A percentile compares a stretch with the other conserved stretches of the same genome.
phyloP scores from a whole-genome alignment of 1,139 yeast genomes.

The Yamadazyma mexicana region DNA sequence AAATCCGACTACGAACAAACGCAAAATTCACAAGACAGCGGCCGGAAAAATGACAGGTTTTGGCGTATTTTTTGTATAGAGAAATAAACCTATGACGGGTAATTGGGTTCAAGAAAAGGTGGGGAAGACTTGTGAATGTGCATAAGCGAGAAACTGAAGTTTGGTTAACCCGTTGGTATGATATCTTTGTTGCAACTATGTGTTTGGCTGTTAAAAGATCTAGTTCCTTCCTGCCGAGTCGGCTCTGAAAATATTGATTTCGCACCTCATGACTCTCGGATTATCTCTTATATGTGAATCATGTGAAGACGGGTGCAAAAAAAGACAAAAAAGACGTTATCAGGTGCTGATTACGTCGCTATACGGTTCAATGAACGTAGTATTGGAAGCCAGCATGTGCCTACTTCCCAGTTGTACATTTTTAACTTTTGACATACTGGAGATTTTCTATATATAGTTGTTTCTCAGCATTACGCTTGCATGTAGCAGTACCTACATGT shows the following conservation, averaged over 20 bases:
- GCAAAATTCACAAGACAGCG: neutral
- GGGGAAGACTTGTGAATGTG: too few relatives aligned
- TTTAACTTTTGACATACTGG: conserved; percentile 14
- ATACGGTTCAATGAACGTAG: too few relatives aligned
- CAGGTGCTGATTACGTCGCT: too few relatives aligned
- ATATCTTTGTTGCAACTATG: too few relatives aligned
- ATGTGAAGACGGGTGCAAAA: too few relatives aligned
- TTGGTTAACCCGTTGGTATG: too few relatives aligned
- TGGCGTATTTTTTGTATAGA: neutral
- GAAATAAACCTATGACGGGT: too few relatives aligned
- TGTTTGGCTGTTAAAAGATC: neutral
- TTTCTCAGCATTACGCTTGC: conserved; percentile 64
- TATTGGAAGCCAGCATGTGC: too few relatives aligned
- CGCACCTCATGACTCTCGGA: conserved; percentile 4
- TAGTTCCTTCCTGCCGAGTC: conserved; percentile 1
- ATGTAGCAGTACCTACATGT: conserved; percentile 70
- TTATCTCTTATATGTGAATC: conserved; percentile 1
- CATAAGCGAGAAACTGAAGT: too few relatives aligned
- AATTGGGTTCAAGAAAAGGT: too few relatives aligned
- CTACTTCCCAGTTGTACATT: too few relatives aligned
- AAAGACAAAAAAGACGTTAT: too few relatives aligned
- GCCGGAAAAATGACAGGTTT: neutral
- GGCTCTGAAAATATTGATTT: neutral
- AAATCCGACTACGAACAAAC: neutral
- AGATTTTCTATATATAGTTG: conserved; percentile 39